These are phyloP conservation scores for Tuber borchii DNA, from an alignment of 495 filamentous ascomycete species.

Conservation along the genomic window DNA sequence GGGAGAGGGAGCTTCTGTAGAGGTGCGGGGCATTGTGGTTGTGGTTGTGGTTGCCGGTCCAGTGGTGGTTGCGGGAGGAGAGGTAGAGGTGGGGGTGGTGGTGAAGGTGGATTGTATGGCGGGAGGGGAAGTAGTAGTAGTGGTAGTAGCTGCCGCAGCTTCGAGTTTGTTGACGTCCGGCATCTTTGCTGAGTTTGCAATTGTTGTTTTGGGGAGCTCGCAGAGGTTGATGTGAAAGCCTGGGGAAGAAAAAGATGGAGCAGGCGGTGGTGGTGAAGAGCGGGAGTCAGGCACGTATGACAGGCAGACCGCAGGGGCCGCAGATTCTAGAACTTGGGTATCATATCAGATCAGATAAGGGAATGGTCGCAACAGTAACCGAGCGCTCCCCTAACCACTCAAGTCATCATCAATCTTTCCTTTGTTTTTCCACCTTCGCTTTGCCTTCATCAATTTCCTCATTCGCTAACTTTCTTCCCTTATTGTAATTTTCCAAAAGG, in stretches of 20 bases:
- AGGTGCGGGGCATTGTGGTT: background rate
- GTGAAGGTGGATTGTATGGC: background rate
- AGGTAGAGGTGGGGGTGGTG: background rate
- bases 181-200: constrained; percentile 19
- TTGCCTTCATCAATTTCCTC: no score
- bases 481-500: no score
- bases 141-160: constrained; percentile 1
- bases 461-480: no score
- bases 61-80: background rate
- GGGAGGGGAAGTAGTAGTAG: constrained; percentile 15
- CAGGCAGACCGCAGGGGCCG: background rate
- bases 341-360: constrained; percentile 1
- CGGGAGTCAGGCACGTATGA: background rate
- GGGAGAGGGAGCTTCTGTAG: constrained; percentile 11
- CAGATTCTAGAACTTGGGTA: background rate
- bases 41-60: background rate
- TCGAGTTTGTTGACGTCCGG: constrained; percentile 33
- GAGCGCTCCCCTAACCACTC: background rate
- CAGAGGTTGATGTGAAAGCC: background rate
- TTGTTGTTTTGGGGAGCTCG: background rate
- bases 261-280: background rate
- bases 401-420: no score
- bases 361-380: background rate
- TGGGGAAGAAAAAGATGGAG: background rate
- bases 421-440: no score